These are phyloP conservation scores for Teunomyces barrocoloradensis DNA, from an alignment of 805 yeast species.

Conservation along the genomic window DNA sequence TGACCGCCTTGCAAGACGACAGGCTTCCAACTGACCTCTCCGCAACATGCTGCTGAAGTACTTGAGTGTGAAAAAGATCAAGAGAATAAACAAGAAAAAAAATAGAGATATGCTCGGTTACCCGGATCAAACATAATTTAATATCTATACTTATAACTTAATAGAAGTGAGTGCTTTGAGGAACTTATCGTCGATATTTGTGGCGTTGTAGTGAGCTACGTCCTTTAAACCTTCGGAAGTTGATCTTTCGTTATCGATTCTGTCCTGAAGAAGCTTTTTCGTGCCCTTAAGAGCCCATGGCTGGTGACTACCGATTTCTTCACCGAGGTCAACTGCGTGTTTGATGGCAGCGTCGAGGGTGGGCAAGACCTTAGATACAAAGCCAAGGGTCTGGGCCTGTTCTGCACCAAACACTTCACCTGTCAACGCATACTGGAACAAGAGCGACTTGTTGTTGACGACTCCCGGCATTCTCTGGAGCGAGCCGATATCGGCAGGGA, in stretches of 20 bases:
- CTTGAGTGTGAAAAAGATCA: neutral
- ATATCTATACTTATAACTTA: neutral
- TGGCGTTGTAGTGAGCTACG: constrained; percentile 54
- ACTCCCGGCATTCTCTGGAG: constrained; percentile 62
- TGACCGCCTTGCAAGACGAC: constrained; percentile 7
- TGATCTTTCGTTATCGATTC: constrained; percentile 30
- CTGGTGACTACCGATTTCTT: constrained; percentile 42
- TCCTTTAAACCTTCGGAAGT: constrained; percentile 48
- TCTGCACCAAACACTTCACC: constrained; percentile 53
- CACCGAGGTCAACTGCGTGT: constrained; percentile 50
- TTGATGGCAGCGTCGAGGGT: constrained; percentile 49
- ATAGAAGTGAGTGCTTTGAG: constrained; percentile 1
- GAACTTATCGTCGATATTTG: constrained; percentile 20
- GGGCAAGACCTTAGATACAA: constrained; percentile 46
- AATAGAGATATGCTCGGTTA: neutral
- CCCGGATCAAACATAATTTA: constrained; percentile 2
- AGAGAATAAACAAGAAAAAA: neutral
- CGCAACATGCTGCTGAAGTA: neutral
- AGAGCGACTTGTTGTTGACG: constrained; percentile 53
- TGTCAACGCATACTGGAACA: constrained; percentile 60
- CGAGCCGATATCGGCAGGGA: constrained; percentile 78
- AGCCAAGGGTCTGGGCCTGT: constrained; percentile 58
- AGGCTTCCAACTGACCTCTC: constrained; percentile 2
- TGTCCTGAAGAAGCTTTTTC: constrained; percentile 50
- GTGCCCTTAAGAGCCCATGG: constrained; percentile 66